These are phyloP conservation scores for Pseudogymnoascus sp. DNA, from an alignment of 2,329 filamentous ascomycete species.

Conservation along the genomic window DNA sequence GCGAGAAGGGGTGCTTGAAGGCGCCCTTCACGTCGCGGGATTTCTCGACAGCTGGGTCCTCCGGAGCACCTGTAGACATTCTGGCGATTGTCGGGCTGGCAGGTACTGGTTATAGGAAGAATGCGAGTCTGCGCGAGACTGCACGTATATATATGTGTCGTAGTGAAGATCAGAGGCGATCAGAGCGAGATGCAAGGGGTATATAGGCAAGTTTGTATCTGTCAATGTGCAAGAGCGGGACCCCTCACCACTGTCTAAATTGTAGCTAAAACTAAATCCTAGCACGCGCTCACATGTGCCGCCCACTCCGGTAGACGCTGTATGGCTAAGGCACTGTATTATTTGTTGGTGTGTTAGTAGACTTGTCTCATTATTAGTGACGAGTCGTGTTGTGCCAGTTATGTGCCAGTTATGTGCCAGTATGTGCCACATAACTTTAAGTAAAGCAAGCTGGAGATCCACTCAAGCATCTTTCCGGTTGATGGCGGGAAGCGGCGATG, in stretches of 20 bases:
- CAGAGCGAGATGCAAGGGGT: not conserved
- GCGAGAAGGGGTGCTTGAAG: constrained; percentile 38
- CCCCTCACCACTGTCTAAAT: not conserved
- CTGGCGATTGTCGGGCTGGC: not conserved
- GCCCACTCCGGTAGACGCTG: not conserved
- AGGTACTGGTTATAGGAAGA: not conserved
- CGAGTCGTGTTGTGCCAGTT: no score
- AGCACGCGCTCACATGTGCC: constrained; percentile 2
- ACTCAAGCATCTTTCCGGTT: not conserved
- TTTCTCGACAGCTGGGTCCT: constrained; percentile 21
- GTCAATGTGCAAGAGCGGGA: constrained; percentile 4
- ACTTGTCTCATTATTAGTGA: no score
- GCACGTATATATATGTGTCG: not conserved
- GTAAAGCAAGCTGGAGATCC: not conserved
- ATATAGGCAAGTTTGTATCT: not conserved
- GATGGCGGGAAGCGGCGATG: not conserved
- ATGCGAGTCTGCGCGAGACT: not conserved
- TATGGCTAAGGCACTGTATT: not conserved
- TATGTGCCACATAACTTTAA: no score
- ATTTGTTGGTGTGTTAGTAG: not conserved
- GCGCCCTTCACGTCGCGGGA: constrained; percentile 32
- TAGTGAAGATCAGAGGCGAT: not conserved
- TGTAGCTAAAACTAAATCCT: not conserved
- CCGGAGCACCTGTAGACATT: constrained; percentile 1
- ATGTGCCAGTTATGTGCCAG: no score